These are phyloP conservation scores for Trichoderma endophyticum DNA, from an alignment of 2,329 filamentous ascomycete species.

Conservation along the genomic window DNA sequence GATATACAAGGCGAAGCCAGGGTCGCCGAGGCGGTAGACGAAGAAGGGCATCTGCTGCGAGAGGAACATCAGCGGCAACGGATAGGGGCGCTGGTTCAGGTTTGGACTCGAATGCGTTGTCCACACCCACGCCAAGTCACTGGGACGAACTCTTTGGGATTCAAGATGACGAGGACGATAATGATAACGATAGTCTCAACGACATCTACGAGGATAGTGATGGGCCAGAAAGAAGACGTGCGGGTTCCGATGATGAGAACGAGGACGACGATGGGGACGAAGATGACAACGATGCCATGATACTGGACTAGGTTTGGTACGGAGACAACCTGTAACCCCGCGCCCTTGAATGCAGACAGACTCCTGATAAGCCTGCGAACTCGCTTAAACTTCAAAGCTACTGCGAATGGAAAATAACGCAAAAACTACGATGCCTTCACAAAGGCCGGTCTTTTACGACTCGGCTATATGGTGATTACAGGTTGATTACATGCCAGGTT, in stretches of 20 bases:
- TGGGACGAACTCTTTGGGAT: constrained; percentile 34
- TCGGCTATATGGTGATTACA: background rate
- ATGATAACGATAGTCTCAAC: constrained; percentile 25
- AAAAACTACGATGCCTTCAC: background rate
- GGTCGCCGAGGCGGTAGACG: constrained; percentile 10
- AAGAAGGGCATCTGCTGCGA: constrained; percentile 17
- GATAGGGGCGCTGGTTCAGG: background rate
- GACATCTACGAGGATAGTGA: constrained; percentile 25
- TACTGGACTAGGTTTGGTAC: background rate
- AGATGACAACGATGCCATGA: constrained; percentile 7
- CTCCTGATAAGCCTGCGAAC: background rate
- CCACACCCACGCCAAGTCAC: constrained; percentile 34
- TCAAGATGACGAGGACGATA: constrained; percentile 26
- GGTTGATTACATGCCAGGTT: background rate
- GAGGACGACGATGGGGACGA: constrained; percentile 12
- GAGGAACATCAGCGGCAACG: constrained; percentile 17
- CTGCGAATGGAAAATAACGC: background rate
- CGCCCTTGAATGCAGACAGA: background rate
- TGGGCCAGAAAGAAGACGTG: constrained; percentile 1
- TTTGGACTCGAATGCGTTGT: constrained; percentile 23
- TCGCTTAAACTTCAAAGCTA: background rate
- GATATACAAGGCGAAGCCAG: constrained; percentile 22
- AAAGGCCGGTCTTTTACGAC: background rate
- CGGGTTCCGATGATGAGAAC: background rate
- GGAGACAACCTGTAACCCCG: background rate